Conservation (phyloP, 192 early-diverging fungal genomes). For the Backusella mclennaniae region DNA sequence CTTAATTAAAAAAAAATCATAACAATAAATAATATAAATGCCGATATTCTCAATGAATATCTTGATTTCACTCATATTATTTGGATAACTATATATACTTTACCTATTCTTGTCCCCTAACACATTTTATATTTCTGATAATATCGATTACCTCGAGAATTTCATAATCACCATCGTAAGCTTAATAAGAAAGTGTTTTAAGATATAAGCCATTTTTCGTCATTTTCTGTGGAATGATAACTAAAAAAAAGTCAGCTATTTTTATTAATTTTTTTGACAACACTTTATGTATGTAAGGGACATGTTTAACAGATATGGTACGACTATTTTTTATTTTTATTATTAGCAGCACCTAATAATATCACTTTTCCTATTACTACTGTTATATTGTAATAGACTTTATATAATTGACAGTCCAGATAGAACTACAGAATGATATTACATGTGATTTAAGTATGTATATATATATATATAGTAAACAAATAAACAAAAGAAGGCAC, state of each 20-base stretch:
- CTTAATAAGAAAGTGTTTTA: neutral
- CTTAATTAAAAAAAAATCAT: neutral
- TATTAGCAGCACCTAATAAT: too few relatives aligned
- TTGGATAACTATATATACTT: neutral
- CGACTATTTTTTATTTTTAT: too few relatives aligned
- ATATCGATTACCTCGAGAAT: neutral
- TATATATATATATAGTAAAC: neutral
- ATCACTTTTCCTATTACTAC: neutral
- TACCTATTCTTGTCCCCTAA: neutral
- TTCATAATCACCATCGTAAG: neutral
- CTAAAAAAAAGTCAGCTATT: neutral
- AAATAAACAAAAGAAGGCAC: neutral
- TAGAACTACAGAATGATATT: neutral
- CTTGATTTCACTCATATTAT: too few relatives aligned
- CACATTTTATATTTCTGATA: neutral
- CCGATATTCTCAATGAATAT: too few relatives aligned
- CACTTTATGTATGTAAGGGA: neutral
- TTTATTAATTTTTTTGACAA: too few relatives aligned
- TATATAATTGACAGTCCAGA: neutral
- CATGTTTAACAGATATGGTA: neutral
- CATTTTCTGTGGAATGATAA: neutral
- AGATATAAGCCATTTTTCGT: neutral
- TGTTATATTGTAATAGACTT: neutral
- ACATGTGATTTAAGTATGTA: neutral
- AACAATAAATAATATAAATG: neutral